Conservation (phyloP, 805 yeast genomes). For the Saccharomycopsis oosterbeekiorum region DNA sequence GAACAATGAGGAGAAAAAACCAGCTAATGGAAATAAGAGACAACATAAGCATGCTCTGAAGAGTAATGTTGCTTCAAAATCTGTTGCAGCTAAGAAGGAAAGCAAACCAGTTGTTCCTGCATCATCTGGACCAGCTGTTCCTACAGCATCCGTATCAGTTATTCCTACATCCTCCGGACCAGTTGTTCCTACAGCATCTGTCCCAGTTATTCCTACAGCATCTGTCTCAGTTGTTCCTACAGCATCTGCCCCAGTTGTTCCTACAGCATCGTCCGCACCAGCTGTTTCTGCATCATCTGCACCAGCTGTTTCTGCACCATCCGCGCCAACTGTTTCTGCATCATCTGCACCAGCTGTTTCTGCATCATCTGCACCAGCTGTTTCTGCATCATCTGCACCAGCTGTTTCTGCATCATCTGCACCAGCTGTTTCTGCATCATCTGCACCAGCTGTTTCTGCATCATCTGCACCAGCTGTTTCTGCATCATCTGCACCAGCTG, state of each 20-base stretch:
- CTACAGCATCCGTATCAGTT: no score
- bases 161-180: not conserved
- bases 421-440: not conserved
- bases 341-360: not conserved
- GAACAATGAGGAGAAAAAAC: conserved; percentile 21
- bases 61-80: conserved; percentile 8
- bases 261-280: no score
- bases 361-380: no score
- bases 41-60: not conserved
- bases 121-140: not conserved
- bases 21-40: conserved; percentile 13
- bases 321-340: not conserved
- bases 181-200: not conserved
- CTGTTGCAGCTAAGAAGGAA: conserved; percentile 5
- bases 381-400: not conserved
- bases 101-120: not conserved
- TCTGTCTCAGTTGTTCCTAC: not conserved
- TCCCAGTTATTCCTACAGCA: not conserved
- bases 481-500: no score
- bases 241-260: no score
- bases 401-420: not conserved
- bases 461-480: not conserved
- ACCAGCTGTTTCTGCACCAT: no score
- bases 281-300: no score
- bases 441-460: not conserved